Conservation (phyloP, 2,329 filamentous ascomycete genomes). For the Ophiocordyceps camponoti-leonardi region DNA sequence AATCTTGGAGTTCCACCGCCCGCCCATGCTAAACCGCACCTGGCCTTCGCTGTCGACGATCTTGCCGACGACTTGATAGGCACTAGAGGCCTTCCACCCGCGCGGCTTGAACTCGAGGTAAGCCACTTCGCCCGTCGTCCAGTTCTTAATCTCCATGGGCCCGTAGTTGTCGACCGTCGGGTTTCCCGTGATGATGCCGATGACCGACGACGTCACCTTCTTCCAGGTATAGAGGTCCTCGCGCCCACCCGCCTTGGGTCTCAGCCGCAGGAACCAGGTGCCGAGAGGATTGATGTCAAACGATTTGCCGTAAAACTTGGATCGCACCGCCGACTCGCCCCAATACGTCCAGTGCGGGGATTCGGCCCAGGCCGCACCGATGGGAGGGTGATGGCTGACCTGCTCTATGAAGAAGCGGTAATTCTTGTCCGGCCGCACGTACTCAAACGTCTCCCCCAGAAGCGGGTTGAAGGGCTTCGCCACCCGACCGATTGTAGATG, state of each 20-base stretch:
- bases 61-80: constrained; percentile 77
- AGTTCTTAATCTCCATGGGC: constrained; percentile 92
- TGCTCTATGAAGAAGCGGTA: constrained; percentile 98
- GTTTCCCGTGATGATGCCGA: constrained; percentile 94
- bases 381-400: constrained; percentile 90
- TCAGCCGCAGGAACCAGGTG: constrained; percentile 86
- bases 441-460: constrained; percentile 92
- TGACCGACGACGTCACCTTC: constrained; percentile 93
- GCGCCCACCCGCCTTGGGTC: constrained; percentile 55
- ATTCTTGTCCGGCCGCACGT: constrained; percentile 85
- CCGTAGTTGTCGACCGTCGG: constrained; percentile 97
- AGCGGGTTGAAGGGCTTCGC: constrained; percentile 97
- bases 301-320: constrained; percentile 93
- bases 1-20: constrained; percentile 93
- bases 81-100: constrained; percentile 88
- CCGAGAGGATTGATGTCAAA: constrained; percentile 94
- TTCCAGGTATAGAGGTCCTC: constrained; percentile 96
- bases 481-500: constrained; percentile 88
- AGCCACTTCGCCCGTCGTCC: constrained; percentile 85
- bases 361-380: constrained; percentile 87
- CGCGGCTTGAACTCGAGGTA: constrained; percentile 83
- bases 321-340: constrained; percentile 87
- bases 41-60: constrained; percentile 64
- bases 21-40: constrained; percentile 77
- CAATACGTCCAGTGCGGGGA: constrained; percentile 93